Evolutionary conservation across 306 rosid species (phyloP).

Genomic region (Styphnolobium japonicum): DNA sequence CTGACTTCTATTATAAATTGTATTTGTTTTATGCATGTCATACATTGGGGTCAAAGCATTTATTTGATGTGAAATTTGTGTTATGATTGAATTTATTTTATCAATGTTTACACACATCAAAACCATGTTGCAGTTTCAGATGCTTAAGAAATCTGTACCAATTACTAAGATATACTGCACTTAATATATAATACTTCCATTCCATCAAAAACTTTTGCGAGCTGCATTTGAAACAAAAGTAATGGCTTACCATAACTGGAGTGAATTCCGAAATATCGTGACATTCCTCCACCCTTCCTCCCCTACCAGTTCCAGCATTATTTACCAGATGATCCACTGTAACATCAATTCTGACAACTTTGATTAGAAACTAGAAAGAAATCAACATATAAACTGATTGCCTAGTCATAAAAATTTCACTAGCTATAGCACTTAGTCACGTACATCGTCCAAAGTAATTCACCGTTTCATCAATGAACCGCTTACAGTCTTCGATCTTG

Average conservation of each 20-base stretch:
- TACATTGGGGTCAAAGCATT: too few species aligned
- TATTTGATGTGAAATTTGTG: too few species aligned
- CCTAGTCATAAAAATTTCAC: background rate
- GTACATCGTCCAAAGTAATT: constrained; percentile 51
- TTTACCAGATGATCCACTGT: constrained; percentile 81
- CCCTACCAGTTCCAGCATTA: constrained; percentile 49
- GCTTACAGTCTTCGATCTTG: constrained; percentile 43
- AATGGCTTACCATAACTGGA: constrained; percentile 21
- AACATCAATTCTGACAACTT: background rate
- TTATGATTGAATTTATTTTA: too few species aligned
- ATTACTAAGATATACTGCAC: background rate
- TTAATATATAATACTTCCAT: too few species aligned
- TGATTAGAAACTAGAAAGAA: background rate
- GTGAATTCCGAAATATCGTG: background rate
- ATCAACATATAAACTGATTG: background rate
- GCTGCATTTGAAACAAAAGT: background rate
- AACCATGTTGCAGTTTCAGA: too few species aligned
- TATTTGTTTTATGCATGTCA: too few species aligned
- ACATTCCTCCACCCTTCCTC: constrained; percentile 35
- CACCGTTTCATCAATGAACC: constrained; percentile 52
- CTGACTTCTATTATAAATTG: too few species aligned
- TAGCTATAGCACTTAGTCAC: background rate
- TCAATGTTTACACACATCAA: too few species aligned
- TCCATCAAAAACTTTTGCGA: background rate
- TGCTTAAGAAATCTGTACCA: background rate